phyloP scores from a whole-genome alignment of 305 asterid species.

The Fraxinus albicans region DNA sequence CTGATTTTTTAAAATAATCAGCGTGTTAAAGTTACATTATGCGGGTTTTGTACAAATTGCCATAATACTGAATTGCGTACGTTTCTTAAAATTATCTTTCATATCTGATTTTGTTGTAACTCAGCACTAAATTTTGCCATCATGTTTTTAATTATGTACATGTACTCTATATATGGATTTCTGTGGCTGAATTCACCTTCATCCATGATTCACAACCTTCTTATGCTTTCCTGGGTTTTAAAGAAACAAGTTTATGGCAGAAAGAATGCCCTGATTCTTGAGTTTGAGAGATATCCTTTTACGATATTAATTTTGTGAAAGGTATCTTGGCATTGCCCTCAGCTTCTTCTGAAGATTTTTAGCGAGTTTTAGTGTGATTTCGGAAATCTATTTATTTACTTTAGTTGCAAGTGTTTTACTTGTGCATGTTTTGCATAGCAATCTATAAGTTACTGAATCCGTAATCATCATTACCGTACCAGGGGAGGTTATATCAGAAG shows the following conservation, averaged over 20 bases:
- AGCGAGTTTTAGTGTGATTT: conserved; percentile 1
- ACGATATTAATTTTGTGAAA: not conserved
- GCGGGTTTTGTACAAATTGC: not conserved
- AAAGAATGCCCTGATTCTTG: not conserved
- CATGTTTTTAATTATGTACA: not conserved
- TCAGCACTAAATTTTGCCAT: not conserved
- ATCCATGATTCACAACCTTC: not conserved
- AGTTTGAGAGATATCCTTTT: not conserved
- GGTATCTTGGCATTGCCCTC: not conserved
- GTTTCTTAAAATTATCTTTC: not conserved
- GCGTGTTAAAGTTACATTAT: not conserved
- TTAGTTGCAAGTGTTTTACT: conserved; percentile 3
- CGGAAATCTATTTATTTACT: not conserved
- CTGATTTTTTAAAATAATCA: not conserved
- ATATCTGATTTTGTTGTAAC: not conserved
- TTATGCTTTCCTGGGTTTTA: not conserved
- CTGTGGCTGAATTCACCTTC: not conserved
- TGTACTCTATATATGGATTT: not conserved
- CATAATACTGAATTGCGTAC: not conserved
- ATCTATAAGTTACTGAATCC: not conserved
- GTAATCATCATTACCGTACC: conserved; percentile 22
- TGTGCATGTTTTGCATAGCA: conserved; percentile 10
- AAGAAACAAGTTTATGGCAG: conserved; percentile 6
- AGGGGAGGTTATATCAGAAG: conserved; percentile 95
- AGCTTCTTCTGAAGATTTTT: not conserved